Evolutionary conservation across 768 basidiomycete species (phyloP).

Genomic region (Macrolepiota fuliginosa): DNA sequence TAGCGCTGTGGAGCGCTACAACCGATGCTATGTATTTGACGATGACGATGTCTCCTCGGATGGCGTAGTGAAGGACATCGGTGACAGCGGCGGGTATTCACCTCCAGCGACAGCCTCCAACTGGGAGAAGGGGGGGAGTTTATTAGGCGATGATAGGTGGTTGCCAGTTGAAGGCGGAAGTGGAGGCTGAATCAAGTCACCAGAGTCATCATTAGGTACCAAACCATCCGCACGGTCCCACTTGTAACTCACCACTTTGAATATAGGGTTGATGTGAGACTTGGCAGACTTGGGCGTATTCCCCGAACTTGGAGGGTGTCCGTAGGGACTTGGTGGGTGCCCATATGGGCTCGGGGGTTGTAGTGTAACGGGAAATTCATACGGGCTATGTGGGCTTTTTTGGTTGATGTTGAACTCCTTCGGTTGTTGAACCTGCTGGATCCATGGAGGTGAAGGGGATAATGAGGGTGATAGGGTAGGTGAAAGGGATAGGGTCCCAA

Average conservation of each 20-base stretch:
- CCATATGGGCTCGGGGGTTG: slow-evolving; percentile 41
- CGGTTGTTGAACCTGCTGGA: slow-evolving; percentile 39
- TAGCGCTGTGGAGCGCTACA: slow-evolving; percentile 17
- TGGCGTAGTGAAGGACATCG: slow-evolving; percentile 63
- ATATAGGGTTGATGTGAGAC: slow-evolving; percentile 80
- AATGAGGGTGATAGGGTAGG: slow-evolving; percentile 53
- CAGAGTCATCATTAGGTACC: slow-evolving; percentile 33
- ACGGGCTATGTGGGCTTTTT: slow-evolving; percentile 32
- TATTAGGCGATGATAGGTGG: slow-evolving; percentile 27
- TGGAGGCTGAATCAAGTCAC: slow-evolving; percentile 46
- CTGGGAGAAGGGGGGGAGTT: slow-evolving; percentile 76
- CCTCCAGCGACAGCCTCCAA: slow-evolving; percentile 83
- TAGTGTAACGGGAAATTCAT: slow-evolving; percentile 32
- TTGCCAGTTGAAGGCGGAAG: slow-evolving; percentile 45
- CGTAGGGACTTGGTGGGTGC: slow-evolving; percentile 51
- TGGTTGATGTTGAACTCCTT: slow-evolving; percentile 26
- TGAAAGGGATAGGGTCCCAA: slow-evolving; percentile 72
- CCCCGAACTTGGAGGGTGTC: slow-evolving; percentile 60
- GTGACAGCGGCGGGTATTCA: slow-evolving; percentile 69
- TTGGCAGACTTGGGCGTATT: slow-evolving; percentile 64
- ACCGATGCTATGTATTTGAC: slow-evolving; percentile 26
- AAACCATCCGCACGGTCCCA: slow-evolving; percentile 35
- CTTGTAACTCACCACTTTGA: slow-evolving; percentile 79
- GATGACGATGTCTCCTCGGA: slow-evolving; percentile 37
- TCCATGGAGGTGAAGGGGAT: slow-evolving; percentile 52